phyloP scores from a whole-genome alignment of 306 rosid genomes.

The Fragaria vesca region DNA sequence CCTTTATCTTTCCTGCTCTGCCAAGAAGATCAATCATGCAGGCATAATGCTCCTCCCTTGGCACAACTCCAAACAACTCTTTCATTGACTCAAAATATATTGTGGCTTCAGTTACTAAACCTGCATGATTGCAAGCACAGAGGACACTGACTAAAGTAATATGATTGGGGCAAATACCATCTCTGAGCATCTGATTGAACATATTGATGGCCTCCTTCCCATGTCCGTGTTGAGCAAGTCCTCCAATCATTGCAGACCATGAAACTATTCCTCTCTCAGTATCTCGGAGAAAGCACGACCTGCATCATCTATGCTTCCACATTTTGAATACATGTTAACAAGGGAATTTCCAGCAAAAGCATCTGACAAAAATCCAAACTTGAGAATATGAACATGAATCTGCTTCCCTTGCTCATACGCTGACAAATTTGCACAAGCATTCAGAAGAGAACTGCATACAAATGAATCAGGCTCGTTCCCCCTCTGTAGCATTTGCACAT shows the following conservation, averaged over 20 bases:
- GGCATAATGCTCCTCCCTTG: slow-evolving; percentile 17
- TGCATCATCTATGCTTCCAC: slow-evolving; percentile 86
- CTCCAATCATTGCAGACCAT: slow-evolving; percentile 97
- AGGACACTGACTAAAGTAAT: too few relatives aligned
- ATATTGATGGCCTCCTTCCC: background rate
- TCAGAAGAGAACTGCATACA: slow-evolving; percentile 84
- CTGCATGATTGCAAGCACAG: slow-evolving; percentile 16
- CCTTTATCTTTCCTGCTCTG: slow-evolving; percentile 78
- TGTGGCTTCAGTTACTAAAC: slow-evolving; percentile 39
- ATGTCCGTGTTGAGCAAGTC: slow-evolving; percentile 57
- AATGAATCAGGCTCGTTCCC: slow-evolving; percentile 65
- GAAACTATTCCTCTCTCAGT: slow-evolving; percentile 73
- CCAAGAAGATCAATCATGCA: slow-evolving; percentile 7
- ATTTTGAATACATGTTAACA: slow-evolving; percentile 92
- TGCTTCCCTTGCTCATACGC: slow-evolving; percentile 93
- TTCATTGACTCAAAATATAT: slow-evolving; percentile 49
- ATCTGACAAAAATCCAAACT: slow-evolving; percentile 78
- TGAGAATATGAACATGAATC: slow-evolving; percentile 73
- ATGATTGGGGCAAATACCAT: slow-evolving; percentile 55
- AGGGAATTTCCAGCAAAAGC: slow-evolving; percentile 86
- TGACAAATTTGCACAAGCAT: slow-evolving; percentile 81
- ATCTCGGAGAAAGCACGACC: slow-evolving; percentile 66
- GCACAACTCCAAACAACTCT: slow-evolving; percentile 61
- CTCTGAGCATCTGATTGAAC: slow-evolving; percentile 72
- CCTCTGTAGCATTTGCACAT: slow-evolving; percentile 57